These are phyloP conservation scores for Xylaria arbuscula DNA, from an alignment of 2,329 filamentous ascomycete species.

Conservation along the genomic window DNA sequence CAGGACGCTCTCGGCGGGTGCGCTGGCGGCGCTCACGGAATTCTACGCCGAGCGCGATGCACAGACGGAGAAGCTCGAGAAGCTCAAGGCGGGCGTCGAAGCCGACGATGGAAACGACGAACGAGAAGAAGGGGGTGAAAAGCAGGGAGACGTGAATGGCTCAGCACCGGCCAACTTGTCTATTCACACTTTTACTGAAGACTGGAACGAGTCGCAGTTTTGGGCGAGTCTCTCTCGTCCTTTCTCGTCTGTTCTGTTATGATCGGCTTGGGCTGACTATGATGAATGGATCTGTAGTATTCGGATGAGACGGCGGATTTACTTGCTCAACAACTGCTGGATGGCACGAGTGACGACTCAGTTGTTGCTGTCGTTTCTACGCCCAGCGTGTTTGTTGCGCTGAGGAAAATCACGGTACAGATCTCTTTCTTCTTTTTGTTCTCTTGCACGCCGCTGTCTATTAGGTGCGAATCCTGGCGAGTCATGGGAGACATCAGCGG, in stretches of 20 bases:
- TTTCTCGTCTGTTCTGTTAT: background rate
- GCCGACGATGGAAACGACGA: constrained; percentile 50
- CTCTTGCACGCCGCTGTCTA: background rate
- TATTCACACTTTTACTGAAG: constrained; percentile 80
- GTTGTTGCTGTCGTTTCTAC: constrained; percentile 77
- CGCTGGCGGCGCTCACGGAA: constrained; percentile 75
- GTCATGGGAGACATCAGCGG: background rate
- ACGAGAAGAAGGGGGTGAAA: background rate
- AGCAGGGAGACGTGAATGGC: constrained; percentile 13
- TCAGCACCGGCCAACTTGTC: constrained; percentile 50
- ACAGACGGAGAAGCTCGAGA: constrained; percentile 73
- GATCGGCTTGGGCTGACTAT: background rate
- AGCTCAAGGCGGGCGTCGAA: constrained; percentile 72
- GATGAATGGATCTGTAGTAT: constrained; percentile 64
- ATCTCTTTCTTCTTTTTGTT: constrained; percentile 36
- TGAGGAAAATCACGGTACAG: constrained; percentile 75
- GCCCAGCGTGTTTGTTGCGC: constrained; percentile 79
- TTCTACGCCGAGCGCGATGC: constrained; percentile 80
- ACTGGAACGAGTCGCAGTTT: constrained; percentile 87
- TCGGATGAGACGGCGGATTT: constrained; percentile 75
- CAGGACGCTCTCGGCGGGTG: constrained; percentile 72
- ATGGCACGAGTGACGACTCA: constrained; percentile 66
- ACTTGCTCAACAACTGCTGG: constrained; percentile 73
- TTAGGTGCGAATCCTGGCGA: too few relatives aligned
- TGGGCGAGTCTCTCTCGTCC: constrained; percentile 65